phyloP scores from a whole-genome alignment of 1,284 basidiomycete species.

The Ceratobasidium sp. region DNA sequence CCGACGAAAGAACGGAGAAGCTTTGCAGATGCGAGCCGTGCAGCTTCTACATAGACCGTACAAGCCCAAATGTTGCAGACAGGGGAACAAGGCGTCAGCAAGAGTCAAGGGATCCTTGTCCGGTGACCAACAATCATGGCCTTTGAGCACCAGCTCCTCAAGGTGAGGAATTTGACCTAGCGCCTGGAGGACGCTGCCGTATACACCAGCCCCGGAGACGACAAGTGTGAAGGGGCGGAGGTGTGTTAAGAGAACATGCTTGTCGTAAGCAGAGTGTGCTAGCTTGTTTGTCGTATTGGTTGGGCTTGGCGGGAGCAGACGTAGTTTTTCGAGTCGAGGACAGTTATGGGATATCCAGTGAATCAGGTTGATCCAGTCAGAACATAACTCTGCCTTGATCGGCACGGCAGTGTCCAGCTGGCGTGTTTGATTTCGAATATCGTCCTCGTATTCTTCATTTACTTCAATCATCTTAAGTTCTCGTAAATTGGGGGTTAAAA shows the following conservation, averaged over 20 bases:
- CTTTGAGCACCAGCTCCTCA: not conserved
- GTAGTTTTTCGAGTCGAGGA: not conserved
- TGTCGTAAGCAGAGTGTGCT: not conserved
- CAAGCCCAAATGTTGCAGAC: not conserved
- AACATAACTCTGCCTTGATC: not conserved
- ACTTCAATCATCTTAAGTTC: not conserved
- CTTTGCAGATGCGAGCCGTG: not conserved
- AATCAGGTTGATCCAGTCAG: slow-evolving; percentile 5
- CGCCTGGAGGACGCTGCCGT: not conserved
- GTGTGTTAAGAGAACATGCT: not conserved
- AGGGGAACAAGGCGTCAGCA: not conserved
- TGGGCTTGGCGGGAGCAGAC: not conserved
- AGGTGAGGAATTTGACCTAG: not conserved
- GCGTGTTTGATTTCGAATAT: no score
- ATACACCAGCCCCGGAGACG: not conserved
- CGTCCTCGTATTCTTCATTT: not conserved
- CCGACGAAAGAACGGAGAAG: not conserved
- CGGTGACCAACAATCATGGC: not conserved
- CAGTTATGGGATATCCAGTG: not conserved
- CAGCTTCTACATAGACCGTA: not conserved
- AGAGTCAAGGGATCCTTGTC: not conserved
- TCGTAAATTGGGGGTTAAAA: not conserved
- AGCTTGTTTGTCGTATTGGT: no score
- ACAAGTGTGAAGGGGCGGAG: not conserved
- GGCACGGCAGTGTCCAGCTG: not conserved